Evolutionary conservation across 129 eudicot species (phyloP), one percentile per base, ranked within the genome.

Genomic region (Saussurea involucrata): DNA sequence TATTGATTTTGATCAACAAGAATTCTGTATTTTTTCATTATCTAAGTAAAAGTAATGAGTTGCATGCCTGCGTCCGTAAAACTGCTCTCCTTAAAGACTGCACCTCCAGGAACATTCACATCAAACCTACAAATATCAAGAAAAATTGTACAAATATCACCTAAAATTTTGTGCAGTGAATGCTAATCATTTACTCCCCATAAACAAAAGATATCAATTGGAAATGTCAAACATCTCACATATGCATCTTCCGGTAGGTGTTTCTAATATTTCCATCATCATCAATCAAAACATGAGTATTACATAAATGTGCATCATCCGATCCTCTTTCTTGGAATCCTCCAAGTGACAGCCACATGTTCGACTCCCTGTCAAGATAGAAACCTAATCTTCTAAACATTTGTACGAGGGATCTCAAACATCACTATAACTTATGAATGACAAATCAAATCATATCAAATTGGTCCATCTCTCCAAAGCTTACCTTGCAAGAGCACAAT

Each of bases 291-390:
- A 93, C 95, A 63, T 90, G 97, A 44, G 95, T 78, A 76, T 93
- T 93, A 69, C 95, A 66, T 71, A 93, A 81, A 80, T 89, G 98
- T 24, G 87, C 83, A 76, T 86, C 93, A 71, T 94, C 97, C 2
- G 90, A 87, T 71, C 93, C 97, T 79, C 82, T 83, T 72, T 94
- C 98, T 70, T 91, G 98, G 74, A 94, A 94, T 44, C 97, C 98
- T 76, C 98, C 98, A 72, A 94, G 96, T 1, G 98, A 94, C 79
- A 94, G 69, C 98, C 98, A 94, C 68, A 94, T 94, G 69, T 68
- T 83, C 22, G 97, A 91, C 68, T 94, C 96, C 86, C 97, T 92
- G 6, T 66, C 27, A 53, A 15, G 53, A 33, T 65, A 66, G 0
- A 66, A 37, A 36, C 46, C 49, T 58, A 27, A 25, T 24, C 27